Conservation (phyloP, 2,329 filamentous ascomycete genomes). For the Parastagonospora nodorum region DNA sequence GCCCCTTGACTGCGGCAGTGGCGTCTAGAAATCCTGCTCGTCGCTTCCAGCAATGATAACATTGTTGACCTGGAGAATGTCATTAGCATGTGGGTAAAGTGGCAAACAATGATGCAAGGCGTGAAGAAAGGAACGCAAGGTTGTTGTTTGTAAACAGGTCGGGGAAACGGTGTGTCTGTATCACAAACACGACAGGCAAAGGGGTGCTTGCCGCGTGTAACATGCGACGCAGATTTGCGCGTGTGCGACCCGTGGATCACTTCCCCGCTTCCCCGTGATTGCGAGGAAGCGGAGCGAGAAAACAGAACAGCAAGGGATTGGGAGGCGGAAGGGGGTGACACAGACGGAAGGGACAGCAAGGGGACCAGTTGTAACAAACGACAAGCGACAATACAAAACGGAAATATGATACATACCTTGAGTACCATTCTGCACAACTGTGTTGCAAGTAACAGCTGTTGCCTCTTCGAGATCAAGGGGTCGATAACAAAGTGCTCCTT, state of each 20-base stretch:
- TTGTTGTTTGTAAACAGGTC: background rate
- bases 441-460: slow-evolving; percentile 93
- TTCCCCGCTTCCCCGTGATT: slow-evolving; percentile 26
- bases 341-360: slow-evolving; percentile 10
- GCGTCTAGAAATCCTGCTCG: slow-evolving; percentile 78
- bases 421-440: slow-evolving; percentile 88
- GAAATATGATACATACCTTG: slow-evolving; percentile 57
- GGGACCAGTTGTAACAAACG: slow-evolving; percentile 11
- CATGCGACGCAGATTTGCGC: slow-evolving; percentile 11
- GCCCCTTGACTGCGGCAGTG: background rate
- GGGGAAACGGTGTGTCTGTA: background rate
- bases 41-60: slow-evolving; percentile 89
- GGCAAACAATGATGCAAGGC: background rate
- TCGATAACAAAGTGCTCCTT: slow-evolving; percentile 98
- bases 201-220: slow-evolving; percentile 26
- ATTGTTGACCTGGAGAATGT: slow-evolving; percentile 69
- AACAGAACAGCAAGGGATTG: slow-evolving; percentile 15
- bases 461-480: slow-evolving; percentile 95
- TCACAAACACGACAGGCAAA: background rate
- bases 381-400: slow-evolving; percentile 19
- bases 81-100: slow-evolving; percentile 16
- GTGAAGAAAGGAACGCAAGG: slow-evolving; percentile 2
- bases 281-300: background rate
- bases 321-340: slow-evolving; percentile 1
- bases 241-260: slow-evolving; percentile 11